Percentiles rank a stretch among this genome's conserved stretches.
Conservation (phyloP, 2,329 filamentous ascomycete genomes). For the Dactylellina sp. region DNA sequence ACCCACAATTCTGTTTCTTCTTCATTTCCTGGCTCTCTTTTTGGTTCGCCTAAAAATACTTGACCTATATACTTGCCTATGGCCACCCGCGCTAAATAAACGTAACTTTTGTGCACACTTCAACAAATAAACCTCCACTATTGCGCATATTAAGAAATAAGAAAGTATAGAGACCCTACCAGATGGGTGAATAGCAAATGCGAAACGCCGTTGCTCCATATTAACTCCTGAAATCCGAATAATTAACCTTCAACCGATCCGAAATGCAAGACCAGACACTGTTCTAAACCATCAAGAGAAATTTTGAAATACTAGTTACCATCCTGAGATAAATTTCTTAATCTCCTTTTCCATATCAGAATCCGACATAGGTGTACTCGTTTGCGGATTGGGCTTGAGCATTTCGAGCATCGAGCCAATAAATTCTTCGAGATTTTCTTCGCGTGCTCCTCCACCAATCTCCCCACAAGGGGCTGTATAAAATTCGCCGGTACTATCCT, state of each 20-base stretch:
- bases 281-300: neutral
- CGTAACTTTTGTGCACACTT: slow-evolving; percentile 11
- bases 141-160: slow-evolving; percentile 31
- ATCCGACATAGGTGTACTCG: neutral
- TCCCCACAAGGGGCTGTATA: no score
- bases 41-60: slow-evolving; percentile 47
- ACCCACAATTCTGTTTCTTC: slow-evolving; percentile 23
- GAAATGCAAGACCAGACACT: slow-evolving; percentile 5
- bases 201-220: slow-evolving; percentile 31
- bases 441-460: neutral
- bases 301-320: slow-evolving; percentile 20
- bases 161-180: slow-evolving; percentile 29
- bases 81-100: slow-evolving; percentile 26
- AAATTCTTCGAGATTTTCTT: neutral
- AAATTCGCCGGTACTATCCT: no score
- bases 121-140: slow-evolving; percentile 11
- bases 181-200: slow-evolving; percentile 4
- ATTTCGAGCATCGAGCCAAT: neutral
- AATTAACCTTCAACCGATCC: slow-evolving; percentile 24
- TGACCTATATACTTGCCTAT: slow-evolving; percentile 47
- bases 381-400: neutral
- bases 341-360: neutral
- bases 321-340: neutral
- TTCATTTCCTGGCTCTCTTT: slow-evolving; percentile 9
- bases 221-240: slow-evolving; percentile 27